These are phyloP conservation scores for Tephrocybe sp. DNA, from an alignment of 768 basidiomycete species.

Conservation along the genomic window DNA sequence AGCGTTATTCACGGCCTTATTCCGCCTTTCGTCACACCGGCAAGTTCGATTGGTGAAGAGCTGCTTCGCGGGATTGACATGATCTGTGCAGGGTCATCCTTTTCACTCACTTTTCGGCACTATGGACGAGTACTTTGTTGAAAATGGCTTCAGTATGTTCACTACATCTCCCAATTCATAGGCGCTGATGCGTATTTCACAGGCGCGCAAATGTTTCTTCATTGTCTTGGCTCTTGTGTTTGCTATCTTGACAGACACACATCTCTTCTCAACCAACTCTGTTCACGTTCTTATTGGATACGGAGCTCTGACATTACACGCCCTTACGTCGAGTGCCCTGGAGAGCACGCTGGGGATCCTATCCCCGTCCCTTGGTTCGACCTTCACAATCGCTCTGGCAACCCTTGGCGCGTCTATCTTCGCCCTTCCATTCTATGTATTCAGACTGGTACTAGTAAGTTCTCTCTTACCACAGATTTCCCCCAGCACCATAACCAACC, in stretches of 20 bases:
- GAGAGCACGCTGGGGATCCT: constrained; percentile 63
- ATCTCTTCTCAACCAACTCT: constrained; percentile 37
- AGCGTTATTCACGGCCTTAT: constrained; percentile 66
- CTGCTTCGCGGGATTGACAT: neutral
- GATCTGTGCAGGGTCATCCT: constrained; percentile 56
- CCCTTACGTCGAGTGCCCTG: constrained; percentile 56
- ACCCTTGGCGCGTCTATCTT: constrained; percentile 64
- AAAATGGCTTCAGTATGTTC: constrained; percentile 46
- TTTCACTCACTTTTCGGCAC: constrained; percentile 66
- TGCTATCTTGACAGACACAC: constrained; percentile 58
- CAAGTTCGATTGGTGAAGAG: constrained; percentile 29
- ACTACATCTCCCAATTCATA: neutral
- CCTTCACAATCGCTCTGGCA: constrained; percentile 54
- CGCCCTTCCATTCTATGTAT: constrained; percentile 63
- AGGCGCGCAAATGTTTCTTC: constrained; percentile 53
- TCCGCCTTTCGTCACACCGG: constrained; percentile 67
- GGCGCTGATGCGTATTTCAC: constrained; percentile 5
- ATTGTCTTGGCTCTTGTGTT: constrained; percentile 49
- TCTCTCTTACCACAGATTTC: neutral
- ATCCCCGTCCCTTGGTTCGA: constrained; percentile 55
- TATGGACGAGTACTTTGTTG: constrained; percentile 61
- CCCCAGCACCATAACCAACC: neutral
- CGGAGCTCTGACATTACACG: constrained; percentile 60
- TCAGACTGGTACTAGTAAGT: constrained; percentile 59
- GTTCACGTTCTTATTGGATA: constrained; percentile 61